These are phyloP conservation scores for Phaeomoniella chlamydospora DNA, from an alignment of 2,329 filamentous ascomycete genomes.

Conservation along the genomic window DNA sequence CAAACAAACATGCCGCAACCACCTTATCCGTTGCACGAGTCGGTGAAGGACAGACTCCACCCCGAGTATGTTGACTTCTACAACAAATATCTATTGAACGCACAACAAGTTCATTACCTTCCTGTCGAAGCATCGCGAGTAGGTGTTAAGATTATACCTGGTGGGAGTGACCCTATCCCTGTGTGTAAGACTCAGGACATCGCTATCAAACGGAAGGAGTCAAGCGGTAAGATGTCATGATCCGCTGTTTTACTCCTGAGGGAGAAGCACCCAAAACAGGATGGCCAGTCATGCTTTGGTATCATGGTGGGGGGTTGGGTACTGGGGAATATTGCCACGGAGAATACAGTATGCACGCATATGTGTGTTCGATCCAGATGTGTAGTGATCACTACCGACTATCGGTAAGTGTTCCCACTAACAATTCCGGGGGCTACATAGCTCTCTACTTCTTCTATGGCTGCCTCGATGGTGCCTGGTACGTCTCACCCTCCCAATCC, in stretches of 20 bases:
- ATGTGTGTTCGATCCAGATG: constrained; percentile 34
- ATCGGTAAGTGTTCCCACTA: constrained; percentile 27
- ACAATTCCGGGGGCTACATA: not conserved
- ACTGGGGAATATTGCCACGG: constrained; percentile 41
- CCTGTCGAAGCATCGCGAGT: constrained; percentile 36
- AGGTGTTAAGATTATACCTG: constrained; percentile 37
- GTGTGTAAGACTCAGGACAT: constrained; percentile 34
- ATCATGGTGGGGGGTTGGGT: constrained; percentile 47
- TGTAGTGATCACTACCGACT: constrained; percentile 42
- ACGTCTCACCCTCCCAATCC: not conserved
- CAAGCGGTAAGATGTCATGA: constrained; percentile 31
- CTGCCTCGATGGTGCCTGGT: not conserved
- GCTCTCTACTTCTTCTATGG: not conserved
- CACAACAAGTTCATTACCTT: constrained; percentile 40
- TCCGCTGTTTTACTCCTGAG: constrained; percentile 37
- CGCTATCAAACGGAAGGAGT: constrained; percentile 26
- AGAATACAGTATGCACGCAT: constrained; percentile 42
- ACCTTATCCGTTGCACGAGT: constrained; percentile 34
- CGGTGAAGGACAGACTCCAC: constrained; percentile 29
- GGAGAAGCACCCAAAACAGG: constrained; percentile 27
- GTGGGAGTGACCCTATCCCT: constrained; percentile 32
- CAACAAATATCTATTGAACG: constrained; percentile 34
- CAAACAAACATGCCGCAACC: constrained; percentile 15
- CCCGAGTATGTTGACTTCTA: constrained; percentile 39
- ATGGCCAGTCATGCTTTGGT: constrained; percentile 43